Evolutionary conservation across 805 yeast genomes (phyloP).

Genomic region (Myxozyma melibiosi): DNA sequence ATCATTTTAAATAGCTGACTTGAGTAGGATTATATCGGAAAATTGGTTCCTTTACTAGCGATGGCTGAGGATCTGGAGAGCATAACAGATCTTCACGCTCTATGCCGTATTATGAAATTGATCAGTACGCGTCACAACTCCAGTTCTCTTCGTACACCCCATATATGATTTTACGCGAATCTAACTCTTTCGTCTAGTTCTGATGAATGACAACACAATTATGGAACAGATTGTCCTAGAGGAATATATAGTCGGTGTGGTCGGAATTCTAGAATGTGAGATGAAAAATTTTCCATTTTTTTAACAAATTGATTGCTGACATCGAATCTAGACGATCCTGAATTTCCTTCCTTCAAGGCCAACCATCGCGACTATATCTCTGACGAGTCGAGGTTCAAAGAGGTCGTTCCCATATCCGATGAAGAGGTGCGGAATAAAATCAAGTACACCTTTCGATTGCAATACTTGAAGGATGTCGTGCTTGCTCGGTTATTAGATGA

Average conservation of each 20-base stretch:
- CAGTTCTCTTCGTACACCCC: background rate
- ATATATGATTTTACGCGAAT: too few relatives aligned
- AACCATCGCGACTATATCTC: conserved; percentile 69
- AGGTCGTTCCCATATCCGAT: conserved; percentile 66
- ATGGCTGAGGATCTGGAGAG: conserved; percentile 57
- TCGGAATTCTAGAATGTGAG: conserved; percentile 74
- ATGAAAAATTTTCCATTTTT: background rate
- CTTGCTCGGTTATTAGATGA: conserved; percentile 83
- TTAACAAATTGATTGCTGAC: conserved; percentile 19
- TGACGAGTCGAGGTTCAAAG: conserved; percentile 64
- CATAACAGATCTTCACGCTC: conserved; percentile 59
- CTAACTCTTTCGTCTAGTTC: conserved; percentile 40
- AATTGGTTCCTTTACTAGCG: conserved; percentile 56
- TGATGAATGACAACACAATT: conserved; percentile 69
- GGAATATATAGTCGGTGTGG: conserved; percentile 56
- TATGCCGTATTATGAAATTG: conserved; percentile 75
- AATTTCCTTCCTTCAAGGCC: conserved; percentile 76
- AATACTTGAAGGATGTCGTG: conserved; percentile 83
- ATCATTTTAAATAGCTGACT: background rate
- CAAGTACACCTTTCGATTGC: conserved; percentile 73
- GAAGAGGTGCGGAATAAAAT: conserved; percentile 56
- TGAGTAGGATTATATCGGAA: conserved; percentile 53
- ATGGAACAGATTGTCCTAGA: conserved; percentile 61
- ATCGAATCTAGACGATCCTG: conserved; percentile 63
- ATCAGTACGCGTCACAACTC: conserved; percentile 28